phyloP scores from a whole-genome alignment of 2,329 filamentous ascomycete genomes.

The Colletotrichum sp. region DNA sequence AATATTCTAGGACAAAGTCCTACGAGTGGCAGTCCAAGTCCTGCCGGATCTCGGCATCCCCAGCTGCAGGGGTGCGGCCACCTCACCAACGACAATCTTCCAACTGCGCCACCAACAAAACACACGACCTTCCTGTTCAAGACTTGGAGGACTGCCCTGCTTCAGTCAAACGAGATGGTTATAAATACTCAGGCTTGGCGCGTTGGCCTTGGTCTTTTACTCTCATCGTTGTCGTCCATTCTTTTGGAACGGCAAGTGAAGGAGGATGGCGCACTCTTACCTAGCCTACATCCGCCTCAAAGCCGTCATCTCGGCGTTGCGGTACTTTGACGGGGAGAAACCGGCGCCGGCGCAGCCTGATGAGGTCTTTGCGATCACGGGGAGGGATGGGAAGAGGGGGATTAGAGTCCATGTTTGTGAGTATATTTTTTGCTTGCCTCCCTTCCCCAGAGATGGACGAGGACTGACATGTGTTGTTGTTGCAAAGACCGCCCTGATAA shows the following conservation, averaged over 20 bases:
- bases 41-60: background rate
- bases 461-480: background rate
- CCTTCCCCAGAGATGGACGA: no score
- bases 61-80: background rate
- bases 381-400: background rate
- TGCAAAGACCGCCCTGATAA: background rate
- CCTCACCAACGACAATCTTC: background rate
- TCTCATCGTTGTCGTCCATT: no score
- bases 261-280: background rate
- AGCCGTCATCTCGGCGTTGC: background rate
- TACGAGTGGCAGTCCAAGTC: background rate
- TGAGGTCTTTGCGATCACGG: background rate
- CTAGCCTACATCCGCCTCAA: background rate
- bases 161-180: background rate
- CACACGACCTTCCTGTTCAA: background rate
- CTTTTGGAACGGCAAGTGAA: background rate
- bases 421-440: background rate
- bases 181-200: background rate
- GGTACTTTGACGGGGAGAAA: background rate
- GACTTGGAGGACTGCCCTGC: background rate
- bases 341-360: background rate
- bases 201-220: background rate
- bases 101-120: background rate
- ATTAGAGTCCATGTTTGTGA: background rate
- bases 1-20: background rate